A percentile compares a stretch with the other conserved stretches of the same genome.
Evolutionary conservation across 345 rosid genomes (phyloP).

Genomic region (Euclidium syriacum): DNA sequence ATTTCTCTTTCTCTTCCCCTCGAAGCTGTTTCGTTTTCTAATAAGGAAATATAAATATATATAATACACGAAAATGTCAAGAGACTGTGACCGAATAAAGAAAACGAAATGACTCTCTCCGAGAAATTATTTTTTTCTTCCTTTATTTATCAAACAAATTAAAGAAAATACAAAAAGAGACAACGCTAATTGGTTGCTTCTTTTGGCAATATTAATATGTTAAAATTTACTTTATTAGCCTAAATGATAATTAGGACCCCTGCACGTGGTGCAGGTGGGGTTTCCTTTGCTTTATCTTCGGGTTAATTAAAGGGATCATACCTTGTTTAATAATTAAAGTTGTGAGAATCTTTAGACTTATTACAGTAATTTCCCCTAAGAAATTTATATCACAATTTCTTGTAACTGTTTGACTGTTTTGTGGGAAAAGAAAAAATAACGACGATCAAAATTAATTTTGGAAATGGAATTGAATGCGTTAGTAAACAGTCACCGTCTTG

Average conservation of each 20-base stretch:
- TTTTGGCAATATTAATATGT: background rate
- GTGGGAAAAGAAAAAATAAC: background rate
- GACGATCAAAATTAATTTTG: background rate
- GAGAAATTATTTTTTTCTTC: background rate
- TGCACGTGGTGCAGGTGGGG: slow-evolving; percentile 12
- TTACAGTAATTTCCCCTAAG: background rate
- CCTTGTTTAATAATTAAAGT: slow-evolving; percentile 16
- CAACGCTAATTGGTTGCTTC: slow-evolving; percentile 4
- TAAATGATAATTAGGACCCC: background rate
- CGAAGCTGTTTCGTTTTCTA: background rate
- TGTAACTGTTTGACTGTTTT: background rate
- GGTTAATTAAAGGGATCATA: slow-evolving; percentile 25
- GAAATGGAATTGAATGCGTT: background rate
- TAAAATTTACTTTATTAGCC: too few species aligned
- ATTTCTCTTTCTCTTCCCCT: slow-evolving; percentile 16
- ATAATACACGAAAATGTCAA: slow-evolving; percentile 12
- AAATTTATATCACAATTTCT: background rate
- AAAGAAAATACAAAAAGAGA: too few species aligned
- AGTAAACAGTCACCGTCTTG: background rate
- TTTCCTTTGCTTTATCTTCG: slow-evolving; percentile 13
- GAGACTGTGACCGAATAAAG: slow-evolving; percentile 18
- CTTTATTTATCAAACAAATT: background rate
- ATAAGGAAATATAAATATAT: background rate
- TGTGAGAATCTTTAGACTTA: too few species aligned
- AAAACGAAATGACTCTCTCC: slow-evolving; percentile 5